Conservation (phyloP, 352 stramenopile species). For the Globisporangium rhizosaccharum region DNA sequence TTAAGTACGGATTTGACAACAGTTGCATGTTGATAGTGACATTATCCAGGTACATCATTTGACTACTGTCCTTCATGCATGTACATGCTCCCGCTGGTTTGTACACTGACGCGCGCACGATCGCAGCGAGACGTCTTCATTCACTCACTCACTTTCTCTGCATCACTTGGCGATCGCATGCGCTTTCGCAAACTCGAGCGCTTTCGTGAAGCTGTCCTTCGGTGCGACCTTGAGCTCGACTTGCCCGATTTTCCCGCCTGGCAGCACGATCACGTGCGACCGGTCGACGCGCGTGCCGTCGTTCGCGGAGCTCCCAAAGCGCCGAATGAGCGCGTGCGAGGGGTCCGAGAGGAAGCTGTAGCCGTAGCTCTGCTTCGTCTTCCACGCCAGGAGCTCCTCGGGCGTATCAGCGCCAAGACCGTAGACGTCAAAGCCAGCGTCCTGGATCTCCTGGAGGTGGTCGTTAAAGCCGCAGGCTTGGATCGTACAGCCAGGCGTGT, state of each 20-base stretch:
- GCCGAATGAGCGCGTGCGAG: conserved; percentile 65
- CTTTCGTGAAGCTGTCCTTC: conserved; percentile 78
- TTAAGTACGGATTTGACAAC: background rate
- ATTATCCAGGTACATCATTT: background rate
- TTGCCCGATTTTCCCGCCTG: conserved; percentile 68
- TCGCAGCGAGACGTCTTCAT: background rate
- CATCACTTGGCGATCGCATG: conserved; percentile 11
- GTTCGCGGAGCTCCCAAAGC: conserved; percentile 73
- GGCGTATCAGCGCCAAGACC: conserved; percentile 70
- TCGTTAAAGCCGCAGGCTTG: conserved; percentile 85
- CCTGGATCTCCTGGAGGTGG: conserved; percentile 69
- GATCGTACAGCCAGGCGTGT: conserved; percentile 79
- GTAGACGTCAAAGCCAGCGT: conserved; percentile 76
- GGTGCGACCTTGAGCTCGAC: conserved; percentile 69
- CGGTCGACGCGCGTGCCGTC: conserved; percentile 59
- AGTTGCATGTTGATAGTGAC: background rate
- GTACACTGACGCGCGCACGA: background rate
- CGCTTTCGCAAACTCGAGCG: conserved; percentile 49
- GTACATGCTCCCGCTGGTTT: background rate
- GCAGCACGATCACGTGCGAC: conserved; percentile 81
- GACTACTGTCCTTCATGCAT: background rate
- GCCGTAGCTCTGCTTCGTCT: conserved; percentile 70
- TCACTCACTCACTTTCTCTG: background rate
- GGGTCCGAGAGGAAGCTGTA: conserved; percentile 82
- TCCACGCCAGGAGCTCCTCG: conserved; percentile 65